Evolutionary conservation across 257 asterid genomes (phyloP), one percentile per base, ranked within the genome.

Genomic region (Echium plantagineum): DNA sequence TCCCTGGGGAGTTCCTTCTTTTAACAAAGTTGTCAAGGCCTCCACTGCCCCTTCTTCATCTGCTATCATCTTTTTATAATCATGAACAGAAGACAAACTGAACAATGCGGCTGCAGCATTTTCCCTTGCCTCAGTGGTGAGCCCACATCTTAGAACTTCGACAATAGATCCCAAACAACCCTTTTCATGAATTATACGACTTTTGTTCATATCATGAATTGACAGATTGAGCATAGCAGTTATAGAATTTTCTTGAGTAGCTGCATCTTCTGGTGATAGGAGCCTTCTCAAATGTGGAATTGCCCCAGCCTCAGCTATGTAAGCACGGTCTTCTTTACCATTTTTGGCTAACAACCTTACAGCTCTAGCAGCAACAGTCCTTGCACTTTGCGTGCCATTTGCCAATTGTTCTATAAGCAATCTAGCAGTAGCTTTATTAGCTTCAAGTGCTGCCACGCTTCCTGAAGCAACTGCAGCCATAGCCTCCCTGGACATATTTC

Each of bases 51-150:
- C 85, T 19, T 83, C 78, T 73, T 76, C 79, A 65, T 75, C 70
- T 1, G 87, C 94, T 5, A 86, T 65, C 66, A 52, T 79, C 75
- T 85, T 84, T 46, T 89, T 69, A 62, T 78, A 72, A 0, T 82
- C 86, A 21, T 74, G 85, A 10, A 83, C 76, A 0, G 85, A 74
- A 4, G 91, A 80, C 77, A 89, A 62, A 79, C 94, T 86, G 21
- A 86, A 84, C 1, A 89, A 68, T 13, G 95, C 82, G 20, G 97
- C 97, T 16, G 96, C 97, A 15, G 97, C 96, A 17, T 87, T 90
- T 47, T 90, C 97, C 62, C 87, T 90, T 10, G 96, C 90, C 71
- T 90, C 97, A 95, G 94, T 86, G 3, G 94, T 80, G 64, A 90
- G 86, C 7, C 96, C 96, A 0, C 91, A 80, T 21, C 85, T 73